Evolutionary conservation across 768 basidiomycete species (phyloP).

Genomic region (Chalciporus pseudorubinellus): DNA sequence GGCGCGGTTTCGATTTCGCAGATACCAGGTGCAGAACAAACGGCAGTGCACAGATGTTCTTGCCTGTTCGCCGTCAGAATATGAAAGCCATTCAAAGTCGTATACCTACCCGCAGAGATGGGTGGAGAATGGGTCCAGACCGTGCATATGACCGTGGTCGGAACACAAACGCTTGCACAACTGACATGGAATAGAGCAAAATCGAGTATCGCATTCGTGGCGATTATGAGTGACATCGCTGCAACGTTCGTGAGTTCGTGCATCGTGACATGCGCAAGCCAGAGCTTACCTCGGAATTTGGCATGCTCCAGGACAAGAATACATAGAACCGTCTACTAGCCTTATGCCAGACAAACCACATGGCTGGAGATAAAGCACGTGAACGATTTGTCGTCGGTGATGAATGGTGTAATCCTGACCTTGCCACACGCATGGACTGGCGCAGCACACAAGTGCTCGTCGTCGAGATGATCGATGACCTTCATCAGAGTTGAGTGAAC

Average conservation of each 20-base stretch:
- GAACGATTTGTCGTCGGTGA: neutral
- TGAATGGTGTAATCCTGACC: conserved; percentile 27
- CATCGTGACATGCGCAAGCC: neutral
- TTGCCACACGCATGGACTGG: conserved; percentile 53
- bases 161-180: conserved; percentile 56
- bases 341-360: conserved; percentile 38
- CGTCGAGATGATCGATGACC: conserved; percentile 47
- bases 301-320: conserved; percentile 44
- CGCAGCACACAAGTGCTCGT: conserved; percentile 54
- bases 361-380: conserved; percentile 29
- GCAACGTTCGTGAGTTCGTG: neutral
- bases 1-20: conserved; percentile 61
- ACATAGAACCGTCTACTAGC: conserved; percentile 30
- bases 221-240: conserved; percentile 45
- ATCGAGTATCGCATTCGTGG: conserved; percentile 50
- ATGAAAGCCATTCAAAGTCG: neutral
- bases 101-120: conserved; percentile 57
- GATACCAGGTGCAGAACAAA: conserved; percentile 46
- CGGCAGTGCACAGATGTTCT: conserved; percentile 44
- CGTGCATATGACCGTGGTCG: conserved; percentile 50
- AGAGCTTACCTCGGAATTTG: conserved; percentile 38
- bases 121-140: conserved; percentile 34
- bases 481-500: conserved; percentile 16
- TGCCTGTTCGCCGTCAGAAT: conserved; percentile 36
- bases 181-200: conserved; percentile 54